Base-by-base conservation (phyloP, 1,284 basidiomycete genomes). In the Ceratobasidium sp. region DNA sequence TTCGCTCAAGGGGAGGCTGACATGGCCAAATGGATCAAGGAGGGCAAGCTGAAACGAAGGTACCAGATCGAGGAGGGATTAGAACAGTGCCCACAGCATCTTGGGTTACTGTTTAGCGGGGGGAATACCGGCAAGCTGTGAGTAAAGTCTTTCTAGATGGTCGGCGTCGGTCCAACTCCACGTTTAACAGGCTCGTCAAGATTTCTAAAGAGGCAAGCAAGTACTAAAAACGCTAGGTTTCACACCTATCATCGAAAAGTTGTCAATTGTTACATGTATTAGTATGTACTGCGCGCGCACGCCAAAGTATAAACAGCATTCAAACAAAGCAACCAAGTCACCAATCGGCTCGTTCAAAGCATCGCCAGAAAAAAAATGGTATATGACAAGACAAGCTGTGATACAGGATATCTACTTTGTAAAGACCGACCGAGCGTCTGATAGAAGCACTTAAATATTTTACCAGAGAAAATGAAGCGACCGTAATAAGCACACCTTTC, bases 101-200 rank as follows among this genome's bases (percentile, higher is more conserved):
- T 96, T 75, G 87, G 87, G 11, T 84, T 94, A 83, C 85, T 97
- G 39, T 96, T 91, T 84, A 88, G 84, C 0, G 94, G 94, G n/a
- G 90, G 88, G 37, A 96, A 96, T 82, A 91, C 88, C 0, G 94
- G 95, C 42, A 96, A 97, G 85, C 84, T 95, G 90, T 92, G 81
- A 81, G 93, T 89, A 5, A n/a, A 31, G 58, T 53, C n/a, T 47
- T 42, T 3, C 26, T 60, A 1, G 10, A 7, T n/a, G 7, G 10
- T 28, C 37, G 23, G 23, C 28, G 23, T 13, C 3, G 11, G 42
- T 28, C 51, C 58, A 28, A 42, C 15, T 26, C 11, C 26, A 4
- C 11, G 0, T 35, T 42, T n/a, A n/a, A 39, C 33, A 65, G 60
- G 37, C 47, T 74, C n/a, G 63, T 54, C 61, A 54, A 65, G 65